A percentile compares a stretch with the other conserved stretches of the same genome.
phyloP scores from a whole-genome alignment of 768 basidiomycete genomes.

The Serendipita sp. region DNA sequence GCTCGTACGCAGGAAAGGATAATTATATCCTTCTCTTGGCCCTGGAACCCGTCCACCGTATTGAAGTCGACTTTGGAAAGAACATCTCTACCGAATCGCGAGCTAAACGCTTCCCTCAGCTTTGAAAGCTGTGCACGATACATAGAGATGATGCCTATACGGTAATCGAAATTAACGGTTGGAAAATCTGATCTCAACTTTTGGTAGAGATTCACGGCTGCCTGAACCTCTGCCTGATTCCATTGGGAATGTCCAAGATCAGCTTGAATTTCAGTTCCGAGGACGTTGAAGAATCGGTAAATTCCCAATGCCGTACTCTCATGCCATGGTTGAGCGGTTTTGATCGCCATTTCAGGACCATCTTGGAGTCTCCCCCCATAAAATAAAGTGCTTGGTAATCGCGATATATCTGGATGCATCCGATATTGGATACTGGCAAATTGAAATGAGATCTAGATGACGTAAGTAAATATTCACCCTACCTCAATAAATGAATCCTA shows the following conservation, averaged over 20 bases:
- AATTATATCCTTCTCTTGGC: constrained; percentile 97
- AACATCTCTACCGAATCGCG: constrained; percentile 56
- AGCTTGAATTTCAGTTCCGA: constrained; percentile 46
- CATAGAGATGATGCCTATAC: constrained; percentile 74
- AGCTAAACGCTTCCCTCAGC: constrained; percentile 50
- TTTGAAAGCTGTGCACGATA: constrained; percentile 80
- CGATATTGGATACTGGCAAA: constrained; percentile 84
- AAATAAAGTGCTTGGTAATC: constrained; percentile 75
- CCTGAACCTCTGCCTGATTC: constrained; percentile 57
- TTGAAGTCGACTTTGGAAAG: constrained; percentile 73
- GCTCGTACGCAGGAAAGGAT: constrained; percentile 94
- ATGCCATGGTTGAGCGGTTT: constrained; percentile 83
- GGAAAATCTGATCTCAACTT: constrained; percentile 40
- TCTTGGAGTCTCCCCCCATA: constrained; percentile 67
- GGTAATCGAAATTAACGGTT: constrained; percentile 33
- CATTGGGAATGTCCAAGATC: constrained; percentile 50
- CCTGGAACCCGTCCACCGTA: constrained; percentile 97
- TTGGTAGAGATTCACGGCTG: constrained; percentile 62
- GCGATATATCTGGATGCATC: constrained; percentile 95
- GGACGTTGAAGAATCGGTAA: constrained; percentile 82
- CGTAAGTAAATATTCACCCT: not conserved
- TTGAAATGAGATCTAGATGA: not conserved
- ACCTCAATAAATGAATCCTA: constrained; percentile 88
- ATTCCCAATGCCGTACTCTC: constrained; percentile 54
- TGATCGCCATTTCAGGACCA: constrained; percentile 73